phyloP scores from a whole-genome alignment of 345 rosid genomes.

The Noccaea caerulescens region DNA sequence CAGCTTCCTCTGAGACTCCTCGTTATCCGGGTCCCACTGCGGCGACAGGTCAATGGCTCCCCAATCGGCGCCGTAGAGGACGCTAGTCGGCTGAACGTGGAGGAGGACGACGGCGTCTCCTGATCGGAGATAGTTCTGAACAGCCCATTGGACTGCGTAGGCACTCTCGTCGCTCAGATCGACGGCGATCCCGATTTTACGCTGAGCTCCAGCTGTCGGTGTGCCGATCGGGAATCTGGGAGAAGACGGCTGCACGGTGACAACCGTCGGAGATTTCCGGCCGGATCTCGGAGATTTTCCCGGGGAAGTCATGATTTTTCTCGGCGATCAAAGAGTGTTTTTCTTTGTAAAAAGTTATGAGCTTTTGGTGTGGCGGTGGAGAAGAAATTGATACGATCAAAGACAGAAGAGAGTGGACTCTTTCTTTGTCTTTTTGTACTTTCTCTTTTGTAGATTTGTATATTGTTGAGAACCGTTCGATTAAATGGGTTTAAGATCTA shows the following conservation, averaged over 20 bases:
- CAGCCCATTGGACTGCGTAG: constrained; percentile 80
- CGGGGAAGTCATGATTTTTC: constrained; percentile 46
- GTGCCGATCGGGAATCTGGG: constrained; percentile 56
- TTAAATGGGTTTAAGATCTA: constrained; percentile 23
- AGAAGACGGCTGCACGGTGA: constrained; percentile 69
- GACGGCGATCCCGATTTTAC: constrained; percentile 84
- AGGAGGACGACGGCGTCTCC: constrained; percentile 79
- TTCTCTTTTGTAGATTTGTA: neutral
- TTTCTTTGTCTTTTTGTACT: neutral
- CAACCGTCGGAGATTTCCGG: constrained; percentile 46
- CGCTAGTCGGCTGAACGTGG: constrained; percentile 74
- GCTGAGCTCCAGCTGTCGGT: constrained; percentile 57
- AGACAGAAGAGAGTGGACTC: neutral
- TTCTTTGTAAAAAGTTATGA: neutral
- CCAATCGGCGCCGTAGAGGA: constrained; percentile 94
- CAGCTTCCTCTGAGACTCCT: constrained; percentile 57
- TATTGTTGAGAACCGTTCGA: constrained; percentile 23
- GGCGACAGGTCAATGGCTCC: constrained; percentile 60
- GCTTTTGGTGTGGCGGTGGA: constrained; percentile 21
- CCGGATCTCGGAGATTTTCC: constrained; percentile 45
- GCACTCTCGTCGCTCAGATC: constrained; percentile 92
- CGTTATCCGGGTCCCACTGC: constrained; percentile 42
- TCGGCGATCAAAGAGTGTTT: constrained; percentile 17
- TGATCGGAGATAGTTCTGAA: constrained; percentile 84
- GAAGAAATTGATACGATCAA: constrained; percentile 6